A percentile compares a stretch with the other conserved stretches of the same genome.
These are phyloP conservation scores for Leccinellum rugosiceps DNA, from an alignment of 768 basidiomycete genomes.

Conservation along the genomic window DNA sequence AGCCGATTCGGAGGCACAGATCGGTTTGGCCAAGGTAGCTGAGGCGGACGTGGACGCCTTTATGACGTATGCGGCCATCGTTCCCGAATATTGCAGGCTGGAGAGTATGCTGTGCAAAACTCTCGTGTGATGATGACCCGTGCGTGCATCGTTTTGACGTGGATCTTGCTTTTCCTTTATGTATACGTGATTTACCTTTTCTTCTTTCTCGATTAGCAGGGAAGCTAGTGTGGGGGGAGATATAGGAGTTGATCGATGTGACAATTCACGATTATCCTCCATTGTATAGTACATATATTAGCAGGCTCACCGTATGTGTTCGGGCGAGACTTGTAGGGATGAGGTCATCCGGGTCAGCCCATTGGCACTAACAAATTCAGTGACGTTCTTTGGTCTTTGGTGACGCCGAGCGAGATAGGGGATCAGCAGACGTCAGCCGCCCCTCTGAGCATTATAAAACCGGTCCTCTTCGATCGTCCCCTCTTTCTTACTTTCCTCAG, in stretches of 20 bases:
- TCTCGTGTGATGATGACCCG: constrained; percentile 35
- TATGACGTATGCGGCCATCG: constrained; percentile 81
- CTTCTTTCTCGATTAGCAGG: not conserved
- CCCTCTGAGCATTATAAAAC: not conserved
- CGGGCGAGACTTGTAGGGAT: not conserved
- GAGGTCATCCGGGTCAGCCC: not conserved
- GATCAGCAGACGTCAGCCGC: not conserved
- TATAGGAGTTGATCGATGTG: not conserved
- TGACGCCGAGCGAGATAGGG: not conserved
- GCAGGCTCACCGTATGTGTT: constrained; percentile 13
- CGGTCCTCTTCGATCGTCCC: not conserved
- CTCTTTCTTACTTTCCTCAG: not conserved
- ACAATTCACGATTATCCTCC: not conserved
- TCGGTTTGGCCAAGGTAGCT: constrained; percentile 78
- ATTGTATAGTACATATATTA: constrained; percentile 10
- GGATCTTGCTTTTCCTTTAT: not conserved
- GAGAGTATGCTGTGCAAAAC: constrained; percentile 75
- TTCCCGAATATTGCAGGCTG: constrained; percentile 78
- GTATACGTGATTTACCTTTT: not conserved
- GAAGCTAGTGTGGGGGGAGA: not conserved
- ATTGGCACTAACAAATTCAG: no score
- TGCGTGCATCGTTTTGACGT: not conserved
- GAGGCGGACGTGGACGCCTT: constrained; percentile 83
- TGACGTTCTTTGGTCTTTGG: not conserved
- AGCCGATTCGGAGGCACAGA: constrained; percentile 65